phyloP scores from a whole-genome alignment of 2,329 filamentous ascomycete species.

The Saccharata proteae region DNA sequence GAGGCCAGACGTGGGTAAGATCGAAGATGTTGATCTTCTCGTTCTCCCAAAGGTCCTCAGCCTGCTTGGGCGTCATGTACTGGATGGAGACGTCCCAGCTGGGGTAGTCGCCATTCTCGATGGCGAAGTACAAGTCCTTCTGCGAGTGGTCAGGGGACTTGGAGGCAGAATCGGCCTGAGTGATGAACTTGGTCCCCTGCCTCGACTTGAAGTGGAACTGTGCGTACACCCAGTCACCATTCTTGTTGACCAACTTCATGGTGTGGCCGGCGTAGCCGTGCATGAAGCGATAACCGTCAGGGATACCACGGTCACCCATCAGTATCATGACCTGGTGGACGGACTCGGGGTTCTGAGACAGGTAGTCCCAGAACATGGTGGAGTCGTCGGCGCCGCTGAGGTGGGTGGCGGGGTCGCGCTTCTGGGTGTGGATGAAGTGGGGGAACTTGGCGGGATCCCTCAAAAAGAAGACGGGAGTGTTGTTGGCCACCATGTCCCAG shows the following conservation, averaged over 20 bases:
- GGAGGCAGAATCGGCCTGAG: slow-evolving; percentile 37
- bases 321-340: slow-evolving; percentile 43
- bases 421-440: slow-evolving; percentile 62
- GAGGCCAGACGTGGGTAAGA: slow-evolving; percentile 43
- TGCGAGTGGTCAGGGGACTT: slow-evolving; percentile 41
- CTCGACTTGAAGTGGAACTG: slow-evolving; percentile 43
- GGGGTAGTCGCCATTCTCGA: slow-evolving; percentile 41
- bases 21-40: slow-evolving; percentile 44
- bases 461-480: slow-evolving; percentile 66
- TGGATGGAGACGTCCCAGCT: slow-evolving; percentile 40
- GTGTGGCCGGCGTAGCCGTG: slow-evolving; percentile 43
- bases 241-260: slow-evolving; percentile 41
- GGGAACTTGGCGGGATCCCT: slow-evolving; percentile 63
- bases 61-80: slow-evolving; percentile 41
- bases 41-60: slow-evolving; percentile 40
- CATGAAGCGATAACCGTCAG: slow-evolving; percentile 44
- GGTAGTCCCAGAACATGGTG: slow-evolving; percentile 56
- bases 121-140: slow-evolving; percentile 40
- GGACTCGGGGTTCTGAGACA: slow-evolving; percentile 41
- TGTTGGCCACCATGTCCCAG: slow-evolving; percentile 61
- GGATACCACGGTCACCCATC: slow-evolving; percentile 44
- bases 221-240: slow-evolving; percentile 40
- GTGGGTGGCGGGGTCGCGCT: slow-evolving; percentile 60
- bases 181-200: slow-evolving; percentile 41
- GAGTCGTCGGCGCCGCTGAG: slow-evolving; percentile 52